These are phyloP conservation scores for Lotmaria passim DNA, from an alignment of 208 protist species.

Conservation along the genomic window DNA sequence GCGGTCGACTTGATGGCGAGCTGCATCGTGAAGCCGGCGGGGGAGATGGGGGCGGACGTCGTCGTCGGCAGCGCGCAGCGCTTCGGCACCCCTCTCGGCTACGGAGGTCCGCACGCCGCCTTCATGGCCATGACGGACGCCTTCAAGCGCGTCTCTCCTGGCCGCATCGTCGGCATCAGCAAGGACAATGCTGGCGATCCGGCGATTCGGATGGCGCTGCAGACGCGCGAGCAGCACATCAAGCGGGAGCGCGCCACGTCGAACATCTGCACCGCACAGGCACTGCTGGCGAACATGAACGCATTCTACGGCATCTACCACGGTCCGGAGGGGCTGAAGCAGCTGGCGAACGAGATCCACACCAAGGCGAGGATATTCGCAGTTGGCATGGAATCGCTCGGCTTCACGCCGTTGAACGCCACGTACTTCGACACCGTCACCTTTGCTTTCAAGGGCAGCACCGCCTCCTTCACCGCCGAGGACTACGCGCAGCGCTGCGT, in stretches of 20 bases:
- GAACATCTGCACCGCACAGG: slow-evolving; percentile 99
- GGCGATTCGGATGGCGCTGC: slow-evolving; percentile 97
- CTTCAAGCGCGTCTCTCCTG: slow-evolving; percentile 93
- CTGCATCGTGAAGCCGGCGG: slow-evolving; percentile 92
- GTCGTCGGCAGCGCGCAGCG: slow-evolving; percentile 94
- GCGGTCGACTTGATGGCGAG: slow-evolving; percentile 95
- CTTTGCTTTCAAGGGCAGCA: slow-evolving; percentile 46
- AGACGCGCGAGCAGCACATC: slow-evolving; percentile 99
- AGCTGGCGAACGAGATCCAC: slow-evolving; percentile 94
- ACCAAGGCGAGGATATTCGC: slow-evolving; percentile 76
- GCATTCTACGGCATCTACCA: slow-evolving; percentile 98
- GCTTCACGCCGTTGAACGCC: slow-evolving; percentile 55
- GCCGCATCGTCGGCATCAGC: slow-evolving; percentile 96
- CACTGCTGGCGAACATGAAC: slow-evolving; percentile 96
- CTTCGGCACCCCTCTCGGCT: slow-evolving; percentile 96
- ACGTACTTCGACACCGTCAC: slow-evolving; percentile 94
- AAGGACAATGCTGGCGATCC: slow-evolving; percentile 89
- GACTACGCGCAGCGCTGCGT: slow-evolving; percentile 63
- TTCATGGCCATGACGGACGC: slow-evolving; percentile 94
- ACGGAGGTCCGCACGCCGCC: slow-evolving; percentile 98
- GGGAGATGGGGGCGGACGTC: slow-evolving; percentile 96
- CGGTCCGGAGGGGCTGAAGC: slow-evolving; percentile 94
- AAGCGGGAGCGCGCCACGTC: slow-evolving; percentile 94
- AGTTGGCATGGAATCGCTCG: slow-evolving; percentile 84
- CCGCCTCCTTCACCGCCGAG: slow-evolving; percentile 53